These are phyloP conservation scores for Diutina ranongensis DNA, from an alignment of 1,139 yeast genomes.

Conservation along the genomic window DNA sequence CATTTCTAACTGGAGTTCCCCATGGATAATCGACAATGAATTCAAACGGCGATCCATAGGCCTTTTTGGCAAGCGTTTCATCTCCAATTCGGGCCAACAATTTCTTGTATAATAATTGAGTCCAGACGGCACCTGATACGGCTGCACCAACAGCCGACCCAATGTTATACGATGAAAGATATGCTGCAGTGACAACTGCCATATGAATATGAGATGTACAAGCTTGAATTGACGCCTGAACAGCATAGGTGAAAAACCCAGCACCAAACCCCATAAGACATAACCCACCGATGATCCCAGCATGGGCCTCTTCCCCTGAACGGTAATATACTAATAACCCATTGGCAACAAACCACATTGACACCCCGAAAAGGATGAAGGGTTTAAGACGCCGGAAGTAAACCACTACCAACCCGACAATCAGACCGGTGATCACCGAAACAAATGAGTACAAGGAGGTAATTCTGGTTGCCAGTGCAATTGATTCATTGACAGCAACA, in stretches of 20 bases:
- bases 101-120: slow-evolving; percentile 10
- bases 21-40: slow-evolving; percentile 19
- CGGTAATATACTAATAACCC: slow-evolving; percentile 5
- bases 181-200: slow-evolving; percentile 6
- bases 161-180: not conserved
- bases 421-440: slow-evolving; percentile 48
- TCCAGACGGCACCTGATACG: slow-evolving; percentile 6
- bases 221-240: not conserved
- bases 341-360: slow-evolving; percentile 6
- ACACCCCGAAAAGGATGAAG: slow-evolving; percentile 8
- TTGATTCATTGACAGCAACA: slow-evolving; percentile 49
- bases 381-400: slow-evolving; percentile 3
- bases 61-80: slow-evolving; percentile 14
- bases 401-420: slow-evolving; percentile 11
- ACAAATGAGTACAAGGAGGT: slow-evolving; percentile 53
- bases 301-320: not conserved
- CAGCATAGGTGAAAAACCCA: slow-evolving; percentile 5
- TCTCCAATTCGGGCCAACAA: slow-evolving; percentile 15
- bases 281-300: slow-evolving; percentile 5
- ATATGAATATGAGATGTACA: slow-evolving; percentile 6
- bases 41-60: slow-evolving; percentile 20
- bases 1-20: slow-evolving; percentile 23
- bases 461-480: slow-evolving; percentile 55
- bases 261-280: not conserved
- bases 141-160: slow-evolving; percentile 4